Evolutionary conservation across 306 rosid genomes (phyloP).

Genomic region (Herpetospermum pedunculosum): DNA sequence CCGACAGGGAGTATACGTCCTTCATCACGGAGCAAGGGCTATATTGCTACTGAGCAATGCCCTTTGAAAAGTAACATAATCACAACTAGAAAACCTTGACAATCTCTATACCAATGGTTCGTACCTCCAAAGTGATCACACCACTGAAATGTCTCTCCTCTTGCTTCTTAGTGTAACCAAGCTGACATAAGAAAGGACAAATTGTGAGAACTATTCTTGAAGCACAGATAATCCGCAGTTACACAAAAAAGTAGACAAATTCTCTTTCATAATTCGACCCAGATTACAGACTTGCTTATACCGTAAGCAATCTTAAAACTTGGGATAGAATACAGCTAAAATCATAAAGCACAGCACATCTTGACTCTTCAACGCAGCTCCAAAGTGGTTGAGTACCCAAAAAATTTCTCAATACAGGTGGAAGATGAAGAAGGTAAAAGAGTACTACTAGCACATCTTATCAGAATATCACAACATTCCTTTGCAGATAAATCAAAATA

Average conservation of each 20-base stretch:
- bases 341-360: neutral
- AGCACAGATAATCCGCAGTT: neutral
- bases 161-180: constrained; percentile 93
- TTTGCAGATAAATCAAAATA: neutral
- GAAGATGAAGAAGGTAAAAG: neutral
- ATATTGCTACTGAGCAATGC: too few relatives aligned
- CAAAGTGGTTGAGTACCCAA: neutral
- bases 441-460: neutral
- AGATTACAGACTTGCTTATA: neutral
- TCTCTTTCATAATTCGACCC: neutral
- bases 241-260: neutral
- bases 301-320: neutral
- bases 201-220: constrained; percentile 3
- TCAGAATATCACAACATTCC: neutral
- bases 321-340: neutral
- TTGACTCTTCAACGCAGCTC: neutral
- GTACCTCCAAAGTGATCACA: constrained; percentile 90
- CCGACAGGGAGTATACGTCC: too few relatives aligned
- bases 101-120: constrained; percentile 1
- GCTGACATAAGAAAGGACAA: constrained; percentile 38
- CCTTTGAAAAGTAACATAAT: too few relatives aligned
- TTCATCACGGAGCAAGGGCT: too few relatives aligned
- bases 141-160: constrained; percentile 93
- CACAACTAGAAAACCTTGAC: neutral
- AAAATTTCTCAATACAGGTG: neutral